Percentiles rank a stretch among this genome's conserved stretches.
Conservation (phyloP, 164 flowering plant genomes). For the Nymphaea colorata region DNA sequence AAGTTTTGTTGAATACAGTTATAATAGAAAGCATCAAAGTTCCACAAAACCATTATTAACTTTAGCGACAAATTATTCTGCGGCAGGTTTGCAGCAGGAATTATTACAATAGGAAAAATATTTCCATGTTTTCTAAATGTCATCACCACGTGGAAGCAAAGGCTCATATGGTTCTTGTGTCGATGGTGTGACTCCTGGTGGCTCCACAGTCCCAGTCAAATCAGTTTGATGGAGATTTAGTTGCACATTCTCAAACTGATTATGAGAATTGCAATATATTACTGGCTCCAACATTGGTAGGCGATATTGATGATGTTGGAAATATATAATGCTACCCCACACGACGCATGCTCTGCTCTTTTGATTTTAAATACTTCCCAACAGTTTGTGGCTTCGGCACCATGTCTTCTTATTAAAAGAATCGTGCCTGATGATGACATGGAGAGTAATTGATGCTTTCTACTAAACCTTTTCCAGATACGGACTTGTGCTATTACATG, state of each 20-base stretch:
- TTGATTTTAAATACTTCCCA: constrained; percentile 32
- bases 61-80: too few relatives aligned
- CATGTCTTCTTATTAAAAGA: constrained; percentile 64
- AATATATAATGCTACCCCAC: constrained; percentile 7
- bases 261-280: constrained; percentile 51
- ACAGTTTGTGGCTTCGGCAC: constrained; percentile 67
- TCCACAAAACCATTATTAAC: too few relatives aligned
- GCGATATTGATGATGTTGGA: constrained; percentile 15
- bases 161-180: constrained; percentile 71
- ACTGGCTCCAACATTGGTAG: constrained; percentile 54
- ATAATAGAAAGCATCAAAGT: too few relatives aligned
- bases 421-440: constrained; percentile 49
- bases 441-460: constrained; percentile 37
- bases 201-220: constrained; percentile 7
- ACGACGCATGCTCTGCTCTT: constrained; percentile 11
- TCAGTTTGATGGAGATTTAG: constrained; percentile 9
- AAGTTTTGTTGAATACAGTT: too few relatives aligned
- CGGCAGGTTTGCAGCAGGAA: too few relatives aligned
- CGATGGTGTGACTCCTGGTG: constrained; percentile 10
- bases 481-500: too few relatives aligned
- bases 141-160: constrained; percentile 47
- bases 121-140: too few relatives aligned
- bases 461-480: too few relatives aligned
- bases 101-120: too few relatives aligned
- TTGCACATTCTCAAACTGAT: constrained; percentile 15